Evolutionary conservation across 2,329 filamentous ascomycete genomes (phyloP).

Genomic region (Aspergillus luchuensis): DNA sequence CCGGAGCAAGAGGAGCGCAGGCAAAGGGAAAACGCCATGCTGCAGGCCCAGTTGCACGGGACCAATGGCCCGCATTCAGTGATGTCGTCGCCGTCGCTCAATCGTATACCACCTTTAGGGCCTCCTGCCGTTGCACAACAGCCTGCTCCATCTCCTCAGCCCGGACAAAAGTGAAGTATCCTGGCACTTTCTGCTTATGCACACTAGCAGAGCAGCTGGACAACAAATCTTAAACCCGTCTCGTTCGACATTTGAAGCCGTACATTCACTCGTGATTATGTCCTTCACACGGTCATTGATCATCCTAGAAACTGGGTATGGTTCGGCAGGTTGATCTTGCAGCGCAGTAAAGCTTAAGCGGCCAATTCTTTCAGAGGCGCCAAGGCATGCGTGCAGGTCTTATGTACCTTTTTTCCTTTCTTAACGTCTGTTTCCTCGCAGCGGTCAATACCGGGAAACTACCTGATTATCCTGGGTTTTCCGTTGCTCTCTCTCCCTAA

Average conservation of each 20-base stretch:
- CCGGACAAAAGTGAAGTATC: slow-evolving; percentile 9
- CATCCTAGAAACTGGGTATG: neutral
- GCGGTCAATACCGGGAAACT: neutral
- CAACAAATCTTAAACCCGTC: neutral
- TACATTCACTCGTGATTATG: neutral
- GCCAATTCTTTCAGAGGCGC: too few relatives aligned
- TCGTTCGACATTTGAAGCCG: neutral
- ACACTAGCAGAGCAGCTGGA: neutral
- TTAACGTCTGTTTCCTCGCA: neutral
- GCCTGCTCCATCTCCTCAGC: slow-evolving; percentile 27
- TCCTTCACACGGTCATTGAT: neutral
- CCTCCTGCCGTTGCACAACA: slow-evolving; percentile 28
- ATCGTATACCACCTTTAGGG: slow-evolving; percentile 36
- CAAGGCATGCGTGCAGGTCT: neutral
- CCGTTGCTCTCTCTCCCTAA: neutral
- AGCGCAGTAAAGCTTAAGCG: neutral
- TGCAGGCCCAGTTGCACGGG: slow-evolving; percentile 22
- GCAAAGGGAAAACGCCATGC: slow-evolving; percentile 39
- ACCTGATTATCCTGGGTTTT: neutral
- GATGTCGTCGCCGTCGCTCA: slow-evolving; percentile 39
- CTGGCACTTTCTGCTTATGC: neutral
- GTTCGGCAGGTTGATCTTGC: neutral
- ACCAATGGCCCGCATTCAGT: slow-evolving; percentile 27
- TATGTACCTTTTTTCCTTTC: neutral
- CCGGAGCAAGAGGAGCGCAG: slow-evolving; percentile 46